Evolutionary conservation across 116 monocot genomes (phyloP).

Genomic region (Posidonia oceanica): DNA sequence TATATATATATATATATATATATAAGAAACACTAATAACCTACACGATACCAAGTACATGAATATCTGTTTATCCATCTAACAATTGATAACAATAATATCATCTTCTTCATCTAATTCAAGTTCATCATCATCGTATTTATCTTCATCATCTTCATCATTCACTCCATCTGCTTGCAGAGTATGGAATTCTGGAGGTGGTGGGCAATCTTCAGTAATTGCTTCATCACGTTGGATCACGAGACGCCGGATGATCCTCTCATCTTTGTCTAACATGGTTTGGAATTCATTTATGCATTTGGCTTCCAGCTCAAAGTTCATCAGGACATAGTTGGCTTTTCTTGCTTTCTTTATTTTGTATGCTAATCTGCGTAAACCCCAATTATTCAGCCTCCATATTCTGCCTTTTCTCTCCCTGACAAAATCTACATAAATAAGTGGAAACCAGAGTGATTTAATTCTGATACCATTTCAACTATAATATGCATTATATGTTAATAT

Average conservation of each 20-base stretch:
- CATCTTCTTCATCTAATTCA: conserved; percentile 4
- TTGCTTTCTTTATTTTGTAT: conserved; percentile 84
- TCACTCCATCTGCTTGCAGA: conserved; percentile 14
- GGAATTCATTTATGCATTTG: conserved; percentile 64
- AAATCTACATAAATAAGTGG: conserved; percentile 36
- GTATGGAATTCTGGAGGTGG: conserved; percentile 79
- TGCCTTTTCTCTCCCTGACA: conserved; percentile 81
- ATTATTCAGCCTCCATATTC: conserved; percentile 84
- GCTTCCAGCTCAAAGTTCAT: conserved; percentile 98
- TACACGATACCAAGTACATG: no score
- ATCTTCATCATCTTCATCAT: conserved; percentile 30
- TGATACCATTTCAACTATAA: no score
- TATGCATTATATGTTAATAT: no score
- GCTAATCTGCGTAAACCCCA: conserved; percentile 87
- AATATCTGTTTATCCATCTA: no score
- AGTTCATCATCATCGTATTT: conserved; percentile 21
- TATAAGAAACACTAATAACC: no score
- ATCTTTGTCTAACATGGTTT: conserved; percentile 71
- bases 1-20: no score
- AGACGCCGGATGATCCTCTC: conserved; percentile 83
- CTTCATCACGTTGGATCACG: conserved; percentile 72
- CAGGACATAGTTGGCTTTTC: conserved; percentile 71
- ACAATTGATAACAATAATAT: not conserved
- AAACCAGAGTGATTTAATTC: not conserved
- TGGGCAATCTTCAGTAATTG: conserved; percentile 70